These are phyloP conservation scores for Tuber magnatum DNA, from an alignment of 495 filamentous ascomycete genomes.

Conservation along the genomic window DNA sequence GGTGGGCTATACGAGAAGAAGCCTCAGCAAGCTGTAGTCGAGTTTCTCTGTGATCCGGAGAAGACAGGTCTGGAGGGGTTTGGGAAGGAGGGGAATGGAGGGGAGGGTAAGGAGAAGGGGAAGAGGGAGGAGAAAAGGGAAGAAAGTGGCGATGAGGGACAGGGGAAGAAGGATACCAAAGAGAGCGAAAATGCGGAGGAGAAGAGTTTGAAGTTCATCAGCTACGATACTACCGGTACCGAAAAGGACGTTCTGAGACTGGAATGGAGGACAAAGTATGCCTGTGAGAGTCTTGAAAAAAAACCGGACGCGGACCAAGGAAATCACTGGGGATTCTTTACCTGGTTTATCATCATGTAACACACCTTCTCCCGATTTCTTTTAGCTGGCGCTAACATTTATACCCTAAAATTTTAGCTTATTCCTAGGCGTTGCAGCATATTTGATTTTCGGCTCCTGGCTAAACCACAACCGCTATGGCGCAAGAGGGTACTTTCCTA, in stretches of 20 bases:
- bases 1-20: slow-evolving; percentile 58
- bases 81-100: slow-evolving; percentile 43
- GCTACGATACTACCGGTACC: slow-evolving; percentile 55
- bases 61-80: slow-evolving; percentile 63
- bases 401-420: slow-evolving; percentile 47
- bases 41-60: slow-evolving; percentile 71
- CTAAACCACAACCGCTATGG: slow-evolving; percentile 97
- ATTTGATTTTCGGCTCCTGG: slow-evolving; percentile 97
- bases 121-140: slow-evolving; percentile 54
- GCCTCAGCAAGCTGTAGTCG: slow-evolving; percentile 63
- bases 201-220: slow-evolving; percentile 62
- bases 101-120: slow-evolving; percentile 34
- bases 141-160: slow-evolving; percentile 37
- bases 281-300: slow-evolving; percentile 55
- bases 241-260: slow-evolving; percentile 56
- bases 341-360: slow-evolving; percentile 92
- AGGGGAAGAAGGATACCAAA: slow-evolving; percentile 39
- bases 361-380: background rate
- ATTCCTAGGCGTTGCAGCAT: slow-evolving; percentile 78
- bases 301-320: slow-evolving; percentile 39
- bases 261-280: slow-evolving; percentile 78
- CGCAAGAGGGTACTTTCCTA: slow-evolving; percentile 53
- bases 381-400: background rate
- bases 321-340: slow-evolving; percentile 83
- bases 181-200: slow-evolving; percentile 45